A percentile compares a stretch with the other conserved stretches of the same genome.
phyloP scores from a whole-genome alignment of 1,284 basidiomycete genomes.

The Somion occarium region DNA sequence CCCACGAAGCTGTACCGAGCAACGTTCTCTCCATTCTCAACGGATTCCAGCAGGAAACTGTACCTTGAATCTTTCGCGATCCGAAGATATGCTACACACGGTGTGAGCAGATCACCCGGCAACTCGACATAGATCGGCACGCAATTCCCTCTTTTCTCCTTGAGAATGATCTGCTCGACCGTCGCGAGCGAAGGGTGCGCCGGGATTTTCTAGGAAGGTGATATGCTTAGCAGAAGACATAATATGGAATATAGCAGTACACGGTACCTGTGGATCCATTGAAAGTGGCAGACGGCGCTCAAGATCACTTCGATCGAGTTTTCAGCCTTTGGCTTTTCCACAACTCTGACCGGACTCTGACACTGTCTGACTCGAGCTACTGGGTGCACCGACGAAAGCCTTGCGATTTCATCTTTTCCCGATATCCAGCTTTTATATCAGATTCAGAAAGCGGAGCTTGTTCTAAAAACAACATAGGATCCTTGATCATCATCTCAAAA shows the following conservation, averaged over 20 bases:
- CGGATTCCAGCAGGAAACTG: slow-evolving; percentile 91
- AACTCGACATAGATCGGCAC: slow-evolving; percentile 91
- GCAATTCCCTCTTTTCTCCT: slow-evolving; percentile 83
- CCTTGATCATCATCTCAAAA: too few relatives aligned
- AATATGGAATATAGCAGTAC: not conserved
- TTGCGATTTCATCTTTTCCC: too few relatives aligned
- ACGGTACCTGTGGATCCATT: slow-evolving; percentile 58
- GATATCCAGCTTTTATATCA: too few relatives aligned
- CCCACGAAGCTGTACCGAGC: slow-evolving; percentile 97
- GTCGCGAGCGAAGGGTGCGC: slow-evolving; percentile 64
- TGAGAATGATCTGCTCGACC: slow-evolving; percentile 69
- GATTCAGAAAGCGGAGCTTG: too few relatives aligned
- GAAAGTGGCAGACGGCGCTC: slow-evolving; percentile 3
- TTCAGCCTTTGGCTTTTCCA: not conserved
- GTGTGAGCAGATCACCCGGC: slow-evolving; percentile 94
- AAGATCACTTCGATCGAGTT: slow-evolving; percentile 6
- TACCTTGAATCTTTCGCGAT: slow-evolving; percentile 90
- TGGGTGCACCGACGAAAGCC: too few relatives aligned
- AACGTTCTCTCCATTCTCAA: slow-evolving; percentile 86
- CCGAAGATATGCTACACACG: slow-evolving; percentile 94
- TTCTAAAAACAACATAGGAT: too few relatives aligned
- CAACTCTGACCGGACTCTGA: not conserved
- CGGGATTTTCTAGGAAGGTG: slow-evolving; percentile 50
- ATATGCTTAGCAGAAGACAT: not conserved
- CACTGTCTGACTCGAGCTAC: not conserved